Evolutionary conservation across 192 early-diverging fungal species (phyloP).

Genomic region (Umbelopsis vinacea): DNA sequence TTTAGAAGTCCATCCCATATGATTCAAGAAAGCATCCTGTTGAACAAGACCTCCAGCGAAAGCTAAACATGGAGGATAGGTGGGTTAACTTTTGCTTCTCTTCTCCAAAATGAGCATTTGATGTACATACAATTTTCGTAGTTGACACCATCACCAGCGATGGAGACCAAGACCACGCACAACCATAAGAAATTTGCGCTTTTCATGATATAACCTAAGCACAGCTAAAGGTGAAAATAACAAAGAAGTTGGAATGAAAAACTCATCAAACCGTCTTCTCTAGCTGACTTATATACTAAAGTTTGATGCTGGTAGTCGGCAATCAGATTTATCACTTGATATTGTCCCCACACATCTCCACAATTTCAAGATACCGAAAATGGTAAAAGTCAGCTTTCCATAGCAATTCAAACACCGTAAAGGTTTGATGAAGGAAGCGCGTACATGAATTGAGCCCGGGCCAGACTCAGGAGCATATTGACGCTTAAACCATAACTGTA

Average conservation of each 20-base stretch:
- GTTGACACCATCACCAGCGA: conserved; percentile 26
- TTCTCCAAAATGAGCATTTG: too few relatives aligned
- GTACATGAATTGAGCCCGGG: too few relatives aligned
- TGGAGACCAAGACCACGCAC: conserved; percentile 7
- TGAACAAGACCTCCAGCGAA: conserved; percentile 23
- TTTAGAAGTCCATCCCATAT: conserved; percentile 1
- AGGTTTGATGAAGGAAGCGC: not conserved
- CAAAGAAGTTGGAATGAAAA: not conserved
- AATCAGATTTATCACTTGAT: conserved; percentile 13
- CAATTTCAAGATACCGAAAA: not conserved
- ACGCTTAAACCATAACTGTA: too few relatives aligned
- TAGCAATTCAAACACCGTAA: not conserved
- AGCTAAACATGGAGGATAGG: not conserved
- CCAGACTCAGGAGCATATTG: too few relatives aligned
- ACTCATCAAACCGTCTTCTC: not conserved
- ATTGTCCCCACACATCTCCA: conserved; percentile 8
- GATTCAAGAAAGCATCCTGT: conserved; percentile 15
- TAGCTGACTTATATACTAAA: conserved; percentile 12
- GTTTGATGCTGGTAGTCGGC: not conserved
- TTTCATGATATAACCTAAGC: conserved; percentile 4
- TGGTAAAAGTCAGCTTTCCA: conserved; percentile 5
- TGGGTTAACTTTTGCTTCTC: not conserved
- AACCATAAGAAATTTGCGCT: conserved; percentile 20
- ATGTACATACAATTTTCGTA: conserved; percentile 12
- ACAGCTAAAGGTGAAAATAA: not conserved